Conservation (phyloP, 2,329 filamentous ascomycete species). For the Ophiostoma himal-ulmi region DNA sequence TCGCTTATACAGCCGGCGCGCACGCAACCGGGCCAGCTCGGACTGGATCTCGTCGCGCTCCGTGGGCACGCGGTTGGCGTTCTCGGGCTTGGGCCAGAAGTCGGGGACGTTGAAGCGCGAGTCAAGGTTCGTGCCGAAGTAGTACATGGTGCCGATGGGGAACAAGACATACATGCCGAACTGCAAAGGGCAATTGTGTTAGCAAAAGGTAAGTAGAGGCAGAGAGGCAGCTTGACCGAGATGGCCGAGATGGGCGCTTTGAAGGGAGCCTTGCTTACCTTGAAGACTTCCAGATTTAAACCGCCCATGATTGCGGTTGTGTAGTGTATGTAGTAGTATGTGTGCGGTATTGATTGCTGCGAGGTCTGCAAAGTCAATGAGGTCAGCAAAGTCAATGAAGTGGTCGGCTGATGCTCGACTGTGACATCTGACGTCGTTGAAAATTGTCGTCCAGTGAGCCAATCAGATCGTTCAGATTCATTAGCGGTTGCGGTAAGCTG, state of each 20-base stretch:
- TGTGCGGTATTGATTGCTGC: not conserved
- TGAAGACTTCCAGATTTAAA: conserved; percentile 90
- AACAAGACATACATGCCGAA: conserved; percentile 99
- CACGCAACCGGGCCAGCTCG: conserved; percentile 69
- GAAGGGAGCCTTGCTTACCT: conserved; percentile 49
- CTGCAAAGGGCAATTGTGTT: conserved; percentile 42
- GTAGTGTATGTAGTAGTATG: not conserved
- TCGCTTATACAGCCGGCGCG: conserved; percentile 66
- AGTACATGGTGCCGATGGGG: conserved; percentile 98
- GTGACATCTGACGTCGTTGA: conserved; percentile 13
- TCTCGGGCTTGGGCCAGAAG: conserved; percentile 84
- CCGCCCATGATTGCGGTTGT: conserved; percentile 57
- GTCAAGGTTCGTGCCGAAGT: conserved; percentile 98
- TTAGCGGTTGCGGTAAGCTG: not conserved
- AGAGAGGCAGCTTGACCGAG: not conserved
- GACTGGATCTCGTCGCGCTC: conserved; percentile 76
- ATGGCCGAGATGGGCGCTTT: too few species aligned
- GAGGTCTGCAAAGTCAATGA: not conserved
- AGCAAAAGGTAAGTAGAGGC: not conserved
- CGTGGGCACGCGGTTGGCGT: conserved; percentile 69
- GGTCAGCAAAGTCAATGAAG: not conserved
- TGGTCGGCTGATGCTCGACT: not conserved
- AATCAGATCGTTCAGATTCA: conserved; percentile 3
- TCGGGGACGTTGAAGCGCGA: conserved; percentile 78
- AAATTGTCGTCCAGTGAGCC: conserved; percentile 4